Base-by-base conservation (phyloP, 2,329 filamentous ascomycete species). In the Penicillium fuscoglaucum region DNA sequence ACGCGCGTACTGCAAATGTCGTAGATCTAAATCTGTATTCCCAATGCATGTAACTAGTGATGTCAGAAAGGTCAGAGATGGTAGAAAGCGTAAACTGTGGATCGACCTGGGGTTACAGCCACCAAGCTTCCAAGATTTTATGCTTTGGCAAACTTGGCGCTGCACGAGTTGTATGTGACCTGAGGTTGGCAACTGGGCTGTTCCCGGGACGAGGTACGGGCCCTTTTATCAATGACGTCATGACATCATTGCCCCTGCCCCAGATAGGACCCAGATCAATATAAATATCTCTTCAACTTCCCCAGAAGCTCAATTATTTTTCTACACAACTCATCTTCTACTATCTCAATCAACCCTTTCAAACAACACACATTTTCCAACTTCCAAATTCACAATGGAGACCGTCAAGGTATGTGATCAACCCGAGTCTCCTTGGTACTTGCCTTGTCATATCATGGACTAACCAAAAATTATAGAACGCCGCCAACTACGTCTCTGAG, bases 401-500 rank as follows among this genome's bases (percentile, higher is more conserved):
- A 61, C 63, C 19, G 44, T 59, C 39, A 66, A 66, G 63, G 64
- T 66, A 31, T 28, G 62, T 52, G 4, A 24, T 9, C 13, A 37
- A 24, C 7, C 8, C 2, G 24, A 8, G 0, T 6, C 3, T 17
- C 15, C 15, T 9, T 15, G 6, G 10, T 47, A 35, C 24, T 10
- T 29, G 12, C n/a, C n/a, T 5, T 17, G 6, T n/a, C 3, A 21
- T n/a, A 9, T n/a, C 3, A 21, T n/a, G 6, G 50, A 40, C 55
- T 61, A 28, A 62, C 54, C 1, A 33, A 39, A 6, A 3, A 33
- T 8, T 26, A 43, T 29, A 69, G 80, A 84, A 87, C 78, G 83
- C 82, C 71, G 85, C 79, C 78, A 88, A 87, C 83, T 88, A 88
- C 83, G 85, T 88, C 78, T 77, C 84, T 66, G 87, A 88, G 81